These are phyloP conservation scores for Cystobasidium pallidum DNA, from an alignment of 1,284 basidiomycete species.

Conservation along the genomic window DNA sequence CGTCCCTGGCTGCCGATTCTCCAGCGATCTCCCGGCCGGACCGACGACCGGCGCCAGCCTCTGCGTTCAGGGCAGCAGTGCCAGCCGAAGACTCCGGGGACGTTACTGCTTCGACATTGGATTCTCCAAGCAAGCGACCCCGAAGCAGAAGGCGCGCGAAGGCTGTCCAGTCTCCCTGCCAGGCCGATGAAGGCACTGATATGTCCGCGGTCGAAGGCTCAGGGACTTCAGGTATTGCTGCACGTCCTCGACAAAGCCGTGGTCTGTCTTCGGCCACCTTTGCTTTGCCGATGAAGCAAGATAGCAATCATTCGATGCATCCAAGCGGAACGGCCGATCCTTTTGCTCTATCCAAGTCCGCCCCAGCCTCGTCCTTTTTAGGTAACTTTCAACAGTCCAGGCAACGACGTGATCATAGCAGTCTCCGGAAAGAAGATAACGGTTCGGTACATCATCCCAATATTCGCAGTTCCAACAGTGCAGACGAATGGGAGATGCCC, in stretches of 20 bases:
- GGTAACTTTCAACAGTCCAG: neutral
- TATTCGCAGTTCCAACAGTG: constrained; percentile 44
- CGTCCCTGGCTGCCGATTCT: neutral
- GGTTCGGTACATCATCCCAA: neutral
- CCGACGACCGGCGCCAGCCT: neutral
- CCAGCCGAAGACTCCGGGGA: neutral
- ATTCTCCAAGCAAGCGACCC: constrained; percentile 7
- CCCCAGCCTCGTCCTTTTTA: constrained; percentile 36
- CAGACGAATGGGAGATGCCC: constrained; percentile 47
- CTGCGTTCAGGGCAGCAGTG: neutral
- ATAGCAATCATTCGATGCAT: neutral
- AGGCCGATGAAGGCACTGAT: constrained; percentile 12
- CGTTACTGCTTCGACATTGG: neutral
- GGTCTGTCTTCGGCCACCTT: neutral
- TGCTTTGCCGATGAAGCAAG: constrained; percentile 3
- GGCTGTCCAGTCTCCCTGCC: neutral
- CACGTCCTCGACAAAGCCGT: neutral
- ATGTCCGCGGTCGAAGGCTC: neutral
- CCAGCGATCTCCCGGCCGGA: neutral
- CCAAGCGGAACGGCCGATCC: neutral
- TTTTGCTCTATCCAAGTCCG: constrained; percentile 24
- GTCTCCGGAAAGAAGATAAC: neutral
- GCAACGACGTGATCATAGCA: constrained; percentile 1
- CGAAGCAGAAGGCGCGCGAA: constrained; percentile 5
- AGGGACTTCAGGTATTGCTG: neutral